Conservation (phyloP, 1,284 basidiomycete species). For the Moesziomyces parantarcticus region DNA sequence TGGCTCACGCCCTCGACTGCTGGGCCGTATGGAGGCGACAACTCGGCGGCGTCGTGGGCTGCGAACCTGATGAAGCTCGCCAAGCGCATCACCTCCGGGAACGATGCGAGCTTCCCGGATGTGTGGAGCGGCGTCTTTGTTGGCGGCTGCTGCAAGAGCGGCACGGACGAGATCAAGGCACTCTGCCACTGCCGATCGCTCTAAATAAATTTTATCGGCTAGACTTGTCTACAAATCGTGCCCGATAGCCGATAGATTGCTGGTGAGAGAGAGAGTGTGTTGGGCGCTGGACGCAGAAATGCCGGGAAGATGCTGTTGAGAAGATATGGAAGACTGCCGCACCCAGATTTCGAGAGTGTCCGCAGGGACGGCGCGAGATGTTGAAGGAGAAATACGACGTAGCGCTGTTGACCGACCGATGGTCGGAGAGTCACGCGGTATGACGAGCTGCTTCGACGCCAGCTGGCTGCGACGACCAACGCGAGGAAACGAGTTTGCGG, state of each 20-base stretch:
- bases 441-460: not conserved
- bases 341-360: no score
- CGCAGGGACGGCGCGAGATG: not conserved
- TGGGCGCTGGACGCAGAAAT: no score
- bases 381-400: slow-evolving; percentile 13
- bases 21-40: slow-evolving; percentile 13
- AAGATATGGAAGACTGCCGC: no score
- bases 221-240: not conserved
- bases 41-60: slow-evolving; percentile 43
- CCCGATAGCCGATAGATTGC: no score
- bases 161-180: slow-evolving; percentile 48
- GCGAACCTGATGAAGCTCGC: slow-evolving; percentile 44
- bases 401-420: slow-evolving; percentile 5
- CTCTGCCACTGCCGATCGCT: slow-evolving; percentile 30
- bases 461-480: not conserved
- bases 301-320: no score
- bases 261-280: no score
- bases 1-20: slow-evolving; percentile 42
- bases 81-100: slow-evolving; percentile 15
- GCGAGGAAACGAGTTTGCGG: not conserved
- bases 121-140: slow-evolving; percentile 54
- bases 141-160: slow-evolving; percentile 59
- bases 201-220: not conserved
- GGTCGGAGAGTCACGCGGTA: not conserved
- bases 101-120: slow-evolving; percentile 7